phyloP scores from a whole-genome alignment of 257 asterid genomes.

The Solanum etuberosum region DNA sequence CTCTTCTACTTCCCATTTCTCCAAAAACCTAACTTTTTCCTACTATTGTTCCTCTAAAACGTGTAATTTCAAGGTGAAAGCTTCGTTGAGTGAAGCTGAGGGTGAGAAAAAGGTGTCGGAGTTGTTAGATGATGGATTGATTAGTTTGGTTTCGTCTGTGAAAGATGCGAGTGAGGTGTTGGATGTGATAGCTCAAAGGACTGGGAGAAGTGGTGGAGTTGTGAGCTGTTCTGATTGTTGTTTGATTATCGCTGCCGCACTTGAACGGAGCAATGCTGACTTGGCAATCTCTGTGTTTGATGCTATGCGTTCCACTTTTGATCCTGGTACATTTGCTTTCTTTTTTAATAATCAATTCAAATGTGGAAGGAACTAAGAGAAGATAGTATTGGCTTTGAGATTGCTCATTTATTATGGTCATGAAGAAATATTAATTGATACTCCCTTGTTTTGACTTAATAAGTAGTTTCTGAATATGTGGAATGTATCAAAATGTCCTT shows the following conservation, averaged over 20 bases:
- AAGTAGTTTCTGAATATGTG: neutral
- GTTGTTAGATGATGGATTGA: constrained; percentile 38
- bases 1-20: neutral
- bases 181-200: constrained; percentile 32
- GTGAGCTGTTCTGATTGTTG: constrained; percentile 46
- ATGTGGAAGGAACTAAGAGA: neutral
- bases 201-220: constrained; percentile 30
- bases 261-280: constrained; percentile 77
- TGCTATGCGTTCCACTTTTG: constrained; percentile 78
- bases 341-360: neutral
- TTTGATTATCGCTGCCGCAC: constrained; percentile 60
- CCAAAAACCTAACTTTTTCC: constrained; percentile 2
- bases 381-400: neutral
- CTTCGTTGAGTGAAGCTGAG: constrained; percentile 11
- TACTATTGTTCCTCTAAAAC: constrained; percentile 3
- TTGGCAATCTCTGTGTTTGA: constrained; percentile 77
- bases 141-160: constrained; percentile 37
- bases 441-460: neutral
- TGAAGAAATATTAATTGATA: neutral
- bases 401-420: neutral
- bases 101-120: constrained; percentile 14
- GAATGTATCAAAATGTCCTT: neutral
- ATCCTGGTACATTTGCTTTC: constrained; percentile 28
- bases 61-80: constrained; percentile 2
- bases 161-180: constrained; percentile 49